Evolutionary conservation across 805 yeast genomes (phyloP).

Genomic region (Allodekkera sacchari): DNA sequence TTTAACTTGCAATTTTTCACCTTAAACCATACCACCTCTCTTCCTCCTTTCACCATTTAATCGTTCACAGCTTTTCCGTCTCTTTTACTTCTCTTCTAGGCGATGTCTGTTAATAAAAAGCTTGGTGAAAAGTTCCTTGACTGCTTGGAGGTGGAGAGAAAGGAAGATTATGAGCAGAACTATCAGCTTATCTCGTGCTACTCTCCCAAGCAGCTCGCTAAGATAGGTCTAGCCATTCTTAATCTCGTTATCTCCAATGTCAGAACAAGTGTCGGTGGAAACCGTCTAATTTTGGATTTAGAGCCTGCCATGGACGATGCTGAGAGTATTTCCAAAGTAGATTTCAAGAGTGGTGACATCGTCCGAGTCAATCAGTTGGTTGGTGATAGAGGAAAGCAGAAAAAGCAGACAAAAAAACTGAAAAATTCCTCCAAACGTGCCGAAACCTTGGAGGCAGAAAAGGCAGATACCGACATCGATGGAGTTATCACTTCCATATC

Average conservation of each 20-base stretch:
- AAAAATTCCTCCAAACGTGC: slow-evolving; percentile 24
- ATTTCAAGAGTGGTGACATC: slow-evolving; percentile 67
- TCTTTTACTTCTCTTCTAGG: neutral
- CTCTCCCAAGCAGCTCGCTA: slow-evolving; percentile 59
- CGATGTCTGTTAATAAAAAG: slow-evolving; percentile 7
- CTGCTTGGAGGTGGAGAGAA: slow-evolving; percentile 39
- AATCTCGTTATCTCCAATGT: slow-evolving; percentile 55
- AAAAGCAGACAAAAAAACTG: slow-evolving; percentile 14
- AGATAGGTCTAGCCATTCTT: slow-evolving; percentile 65
- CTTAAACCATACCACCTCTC: neutral
- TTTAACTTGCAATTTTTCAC: too few species aligned
- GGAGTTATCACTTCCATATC: slow-evolving; percentile 61
- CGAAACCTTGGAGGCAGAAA: slow-evolving; percentile 16
- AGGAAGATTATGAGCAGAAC: slow-evolving; percentile 44
- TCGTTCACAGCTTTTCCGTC: neutral
- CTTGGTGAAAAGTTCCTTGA: slow-evolving; percentile 30
- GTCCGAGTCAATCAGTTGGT: slow-evolving; percentile 50
- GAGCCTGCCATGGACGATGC: slow-evolving; percentile 30
- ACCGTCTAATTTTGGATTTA: slow-evolving; percentile 51
- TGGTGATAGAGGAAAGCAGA: slow-evolving; percentile 10
- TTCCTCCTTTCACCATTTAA: neutral
- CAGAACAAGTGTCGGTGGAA: slow-evolving; percentile 76
- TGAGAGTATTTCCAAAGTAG: slow-evolving; percentile 33
- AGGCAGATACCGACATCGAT: slow-evolving; percentile 28
- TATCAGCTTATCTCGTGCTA: slow-evolving; percentile 33